phyloP scores from a whole-genome alignment of 176 grass and related monocot genomes.

The Lolium perenne region DNA sequence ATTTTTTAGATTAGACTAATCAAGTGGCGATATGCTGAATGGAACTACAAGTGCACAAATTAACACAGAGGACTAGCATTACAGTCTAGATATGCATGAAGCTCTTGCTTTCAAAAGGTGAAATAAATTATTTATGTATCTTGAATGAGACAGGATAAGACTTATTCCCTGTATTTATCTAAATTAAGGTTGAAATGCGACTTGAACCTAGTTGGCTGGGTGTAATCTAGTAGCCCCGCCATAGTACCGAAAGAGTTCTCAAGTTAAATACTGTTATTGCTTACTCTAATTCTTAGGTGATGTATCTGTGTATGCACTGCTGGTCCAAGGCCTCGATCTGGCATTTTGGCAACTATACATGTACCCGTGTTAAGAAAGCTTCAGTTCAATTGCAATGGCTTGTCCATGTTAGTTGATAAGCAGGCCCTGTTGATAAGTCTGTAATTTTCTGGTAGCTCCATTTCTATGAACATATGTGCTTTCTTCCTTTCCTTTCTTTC shows the following conservation, averaged over 20 bases:
- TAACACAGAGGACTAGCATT: slow-evolving; percentile 17
- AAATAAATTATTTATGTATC: slow-evolving; percentile 11
- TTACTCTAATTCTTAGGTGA: neutral
- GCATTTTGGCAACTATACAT: slow-evolving; percentile 23
- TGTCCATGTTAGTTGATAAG: slow-evolving; percentile 18
- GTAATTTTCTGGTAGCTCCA: slow-evolving; percentile 8
- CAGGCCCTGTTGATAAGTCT: neutral
- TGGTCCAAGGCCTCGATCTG: neutral
- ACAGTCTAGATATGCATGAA: slow-evolving; percentile 10
- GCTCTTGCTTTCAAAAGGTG: neutral
- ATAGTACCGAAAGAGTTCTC: neutral
- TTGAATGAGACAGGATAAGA: neutral
- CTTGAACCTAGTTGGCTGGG: neutral
- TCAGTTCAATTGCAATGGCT: slow-evolving; percentile 14
- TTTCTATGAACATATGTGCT: neutral
- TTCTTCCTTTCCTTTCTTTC: neutral
- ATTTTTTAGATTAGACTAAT: neutral
- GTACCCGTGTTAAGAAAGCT: neutral
- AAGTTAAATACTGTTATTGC: neutral
- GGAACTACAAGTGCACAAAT: slow-evolving; percentile 8
- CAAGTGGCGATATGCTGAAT: neutral
- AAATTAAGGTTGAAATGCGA: neutral
- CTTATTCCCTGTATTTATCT: neutral
- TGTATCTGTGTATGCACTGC: neutral
- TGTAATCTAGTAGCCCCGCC: neutral